phyloP scores from a whole-genome alignment of 495 filamentous ascomycete species.

The Glarea lozoyensis region DNA sequence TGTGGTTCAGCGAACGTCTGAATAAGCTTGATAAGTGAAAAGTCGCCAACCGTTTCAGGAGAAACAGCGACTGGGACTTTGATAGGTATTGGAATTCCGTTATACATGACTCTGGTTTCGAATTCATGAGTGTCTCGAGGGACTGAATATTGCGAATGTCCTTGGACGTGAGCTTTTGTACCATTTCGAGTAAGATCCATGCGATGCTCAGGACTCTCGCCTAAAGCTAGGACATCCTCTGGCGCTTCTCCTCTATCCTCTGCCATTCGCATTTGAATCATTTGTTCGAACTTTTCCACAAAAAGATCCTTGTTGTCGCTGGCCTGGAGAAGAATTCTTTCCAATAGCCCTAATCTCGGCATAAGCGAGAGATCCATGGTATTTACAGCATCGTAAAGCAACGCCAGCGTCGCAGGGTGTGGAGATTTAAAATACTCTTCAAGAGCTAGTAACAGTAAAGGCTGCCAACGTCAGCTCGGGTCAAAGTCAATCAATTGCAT shows the following conservation, averaged over 20 bases:
- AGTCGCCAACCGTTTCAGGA: constrained; percentile 95
- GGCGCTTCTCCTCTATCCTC: constrained; percentile 36
- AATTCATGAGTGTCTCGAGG: constrained; percentile 96
- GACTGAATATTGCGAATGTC: constrained; percentile 47
- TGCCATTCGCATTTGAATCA: constrained; percentile 62
- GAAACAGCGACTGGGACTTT: constrained; percentile 88
- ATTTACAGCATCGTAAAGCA: constrained; percentile 88
- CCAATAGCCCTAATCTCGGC: constrained; percentile 75
- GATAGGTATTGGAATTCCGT: constrained; percentile 90
- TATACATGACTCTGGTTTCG: constrained; percentile 88
- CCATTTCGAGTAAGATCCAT: constrained; percentile 42
- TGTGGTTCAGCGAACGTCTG: constrained; percentile 83
- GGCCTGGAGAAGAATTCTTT: constrained; percentile 77
- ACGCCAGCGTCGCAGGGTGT: constrained; percentile 77
- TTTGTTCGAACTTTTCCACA: constrained; percentile 92
- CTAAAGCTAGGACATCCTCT: constrained; percentile 33
- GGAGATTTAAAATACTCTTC: constrained; percentile 97
- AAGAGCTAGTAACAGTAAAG: constrained; percentile 84
- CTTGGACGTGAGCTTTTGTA: constrained; percentile 42
- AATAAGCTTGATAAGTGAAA: constrained; percentile 93
- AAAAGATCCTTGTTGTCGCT: constrained; percentile 95
- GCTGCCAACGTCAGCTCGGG: constrained; percentile 36
- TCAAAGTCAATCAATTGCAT: not conserved
- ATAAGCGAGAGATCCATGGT: constrained; percentile 93
- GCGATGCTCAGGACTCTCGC: constrained; percentile 35